Evolutionary conservation across 116 monocot genomes (phyloP).

Genomic region (Zostera marina): DNA sequence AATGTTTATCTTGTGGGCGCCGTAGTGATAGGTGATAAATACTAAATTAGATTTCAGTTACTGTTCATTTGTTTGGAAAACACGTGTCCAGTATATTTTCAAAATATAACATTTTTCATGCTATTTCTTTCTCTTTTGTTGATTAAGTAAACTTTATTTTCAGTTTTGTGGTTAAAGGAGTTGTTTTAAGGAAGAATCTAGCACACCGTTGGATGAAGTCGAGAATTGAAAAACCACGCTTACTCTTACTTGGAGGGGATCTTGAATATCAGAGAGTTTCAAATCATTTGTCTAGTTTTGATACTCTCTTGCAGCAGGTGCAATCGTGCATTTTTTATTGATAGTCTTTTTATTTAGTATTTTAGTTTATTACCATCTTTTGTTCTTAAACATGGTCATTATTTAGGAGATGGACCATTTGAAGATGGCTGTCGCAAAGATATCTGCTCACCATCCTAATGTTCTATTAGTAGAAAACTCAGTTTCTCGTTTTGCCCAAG

Average conservation of each 20-base stretch:
- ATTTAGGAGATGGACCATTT: constrained; percentile 87
- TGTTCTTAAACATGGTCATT: constrained; percentile 3
- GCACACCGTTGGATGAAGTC: constrained; percentile 76
- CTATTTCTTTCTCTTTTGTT: no score
- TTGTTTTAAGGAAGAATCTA: constrained; percentile 93
- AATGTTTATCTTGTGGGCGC: constrained; percentile 74
- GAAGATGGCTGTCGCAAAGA: constrained; percentile 97
- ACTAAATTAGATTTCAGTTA: constrained; percentile 1
- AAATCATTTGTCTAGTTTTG: constrained; percentile 73
- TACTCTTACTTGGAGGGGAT: constrained; percentile 87
- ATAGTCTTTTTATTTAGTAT: not conserved
- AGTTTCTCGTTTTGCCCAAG: constrained; percentile 88
- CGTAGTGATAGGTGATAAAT: constrained; percentile 59
- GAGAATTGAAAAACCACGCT: constrained; percentile 57
- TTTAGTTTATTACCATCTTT: constrained; percentile 1
- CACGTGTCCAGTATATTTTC: no score
- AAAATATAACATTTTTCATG: no score
- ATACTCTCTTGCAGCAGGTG: constrained; percentile 89
- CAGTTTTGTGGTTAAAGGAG: constrained; percentile 78
- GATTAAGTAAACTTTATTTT: not conserved
- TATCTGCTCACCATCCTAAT: constrained; percentile 61
- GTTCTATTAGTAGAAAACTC: constrained; percentile 84
- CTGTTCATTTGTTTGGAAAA: no score
- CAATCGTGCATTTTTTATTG: not conserved
- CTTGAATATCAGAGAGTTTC: constrained; percentile 84